Base-by-base conservation (phyloP, 1,139 yeast species). In the Lodderomyces jiufengensis region DNA sequence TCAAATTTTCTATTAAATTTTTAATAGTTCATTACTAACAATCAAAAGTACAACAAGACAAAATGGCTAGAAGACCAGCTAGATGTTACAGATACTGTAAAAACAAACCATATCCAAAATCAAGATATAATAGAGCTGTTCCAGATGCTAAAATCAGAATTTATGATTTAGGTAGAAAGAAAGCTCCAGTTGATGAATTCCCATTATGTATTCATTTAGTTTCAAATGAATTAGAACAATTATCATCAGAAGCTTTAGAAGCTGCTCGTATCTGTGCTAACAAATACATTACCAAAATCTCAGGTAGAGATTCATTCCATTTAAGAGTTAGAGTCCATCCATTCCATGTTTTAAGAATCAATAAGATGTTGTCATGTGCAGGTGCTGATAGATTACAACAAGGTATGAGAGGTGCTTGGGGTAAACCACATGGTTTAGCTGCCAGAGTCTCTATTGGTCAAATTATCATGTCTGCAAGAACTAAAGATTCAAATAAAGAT, bases 351-450 rank as follows among this genome's bases (percentile, higher is more conserved):
- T 84, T 92, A 74, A 86, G 98, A 79, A 92, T 92, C 81, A 92
- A 92, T 92, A 92, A 92, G 85, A 92, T 92, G 98, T 87, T 92
- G 95, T 92, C 98, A 66, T 92, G 98, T 81, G 98, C 98, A 78
- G 98, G 98, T 85, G 98, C 98, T 70, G 98, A 92, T 90, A 87
- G 98, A 85, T 83, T 92, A 77, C 98, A 92, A 80, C 97, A 94
- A 80, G 98, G 98, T 87, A 92, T 92, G 98, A 90, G 98, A 86
- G 95, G 95, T 82, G 98, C 98, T 68, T 92, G 97, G 97, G 98
- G 98, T 86, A 92, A 92, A 80, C 98, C 98, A 65, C 96, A 90
- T 64, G 98, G 98, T 80, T 82, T 90, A 66, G 98, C 97, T 61
- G 98, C 98, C 64, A 90, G 98, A 77, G 98, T 92, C 69, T 78